Evolutionary conservation across 257 asterid genomes (phyloP).

Genomic region (Craterostigma plantagineum): DNA sequence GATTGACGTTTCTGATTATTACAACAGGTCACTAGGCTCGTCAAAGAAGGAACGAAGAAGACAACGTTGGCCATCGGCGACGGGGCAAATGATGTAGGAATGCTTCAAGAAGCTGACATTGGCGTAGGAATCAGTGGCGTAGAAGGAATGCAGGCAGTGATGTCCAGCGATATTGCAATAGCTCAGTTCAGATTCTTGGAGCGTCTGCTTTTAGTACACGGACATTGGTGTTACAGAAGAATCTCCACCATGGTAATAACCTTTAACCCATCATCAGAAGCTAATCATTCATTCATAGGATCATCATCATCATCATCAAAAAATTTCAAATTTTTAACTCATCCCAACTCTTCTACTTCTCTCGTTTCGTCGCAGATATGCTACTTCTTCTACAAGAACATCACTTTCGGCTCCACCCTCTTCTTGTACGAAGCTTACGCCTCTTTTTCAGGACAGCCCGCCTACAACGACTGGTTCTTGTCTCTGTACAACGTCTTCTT

Average conservation of each 20-base stretch:
- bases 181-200: constrained; percentile 79
- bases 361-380: constrained; percentile 43
- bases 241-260: constrained; percentile 69
- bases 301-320: neutral
- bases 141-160: constrained; percentile 99
- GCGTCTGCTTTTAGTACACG: constrained; percentile 82
- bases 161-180: constrained; percentile 86
- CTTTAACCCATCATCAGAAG: neutral
- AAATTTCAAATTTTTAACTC: neutral
- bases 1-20: neutral
- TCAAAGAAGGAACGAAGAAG: constrained; percentile 60
- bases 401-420: constrained; percentile 48
- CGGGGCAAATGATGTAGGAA: constrained; percentile 98
- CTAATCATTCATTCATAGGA: neutral
- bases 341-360: neutral
- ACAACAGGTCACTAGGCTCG: constrained; percentile 72
- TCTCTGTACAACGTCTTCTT: constrained; percentile 53
- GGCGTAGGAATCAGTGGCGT: constrained; percentile 97
- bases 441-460: constrained; percentile 62
- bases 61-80: constrained; percentile 87
- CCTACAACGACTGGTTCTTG: constrained; percentile 50
- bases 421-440: constrained; percentile 52
- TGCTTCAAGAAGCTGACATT: constrained; percentile 99
- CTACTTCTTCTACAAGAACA: constrained; percentile 71
- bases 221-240: constrained; percentile 95